Conservation (phyloP, 805 yeast species). For the Pichia nakasei region DNA sequence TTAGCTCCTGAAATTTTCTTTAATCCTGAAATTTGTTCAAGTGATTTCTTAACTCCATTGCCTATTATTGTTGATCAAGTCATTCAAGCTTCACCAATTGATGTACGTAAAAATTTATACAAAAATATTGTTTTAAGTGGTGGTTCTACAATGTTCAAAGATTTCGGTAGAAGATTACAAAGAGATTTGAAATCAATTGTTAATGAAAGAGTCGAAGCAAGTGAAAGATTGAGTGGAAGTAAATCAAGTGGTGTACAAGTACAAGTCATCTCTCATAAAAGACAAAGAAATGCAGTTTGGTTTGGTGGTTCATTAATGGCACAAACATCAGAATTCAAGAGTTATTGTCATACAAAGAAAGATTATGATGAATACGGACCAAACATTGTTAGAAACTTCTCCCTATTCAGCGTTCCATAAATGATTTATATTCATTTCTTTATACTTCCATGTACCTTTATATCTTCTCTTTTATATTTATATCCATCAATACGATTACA, state of each 20-base stretch:
- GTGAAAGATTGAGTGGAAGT: slow-evolving; percentile 67
- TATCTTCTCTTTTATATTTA: neutral
- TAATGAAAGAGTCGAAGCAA: slow-evolving; percentile 74
- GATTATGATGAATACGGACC: slow-evolving; percentile 99
- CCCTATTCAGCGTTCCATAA: slow-evolving; percentile 83
- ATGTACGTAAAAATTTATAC: slow-evolving; percentile 93
- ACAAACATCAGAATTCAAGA: slow-evolving; percentile 92
- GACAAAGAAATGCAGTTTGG: slow-evolving; percentile 99
- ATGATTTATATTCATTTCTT: neutral
- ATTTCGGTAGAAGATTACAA: slow-evolving; percentile 94
- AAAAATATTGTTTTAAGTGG: slow-evolving; percentile 94
- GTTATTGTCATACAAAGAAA: slow-evolving; percentile 93
- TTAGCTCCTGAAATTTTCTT: slow-evolving; percentile 99
- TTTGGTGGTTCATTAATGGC: slow-evolving; percentile 97
- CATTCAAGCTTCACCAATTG: slow-evolving; percentile 92
- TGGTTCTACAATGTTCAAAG: slow-evolving; percentile 98
- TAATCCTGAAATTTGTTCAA: slow-evolving; percentile 93
- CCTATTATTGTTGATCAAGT: slow-evolving; percentile 95
- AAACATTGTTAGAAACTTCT: slow-evolving; percentile 92
- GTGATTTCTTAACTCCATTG: slow-evolving; percentile 91
- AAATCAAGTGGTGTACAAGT: slow-evolving; percentile 93
- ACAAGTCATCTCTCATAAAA: slow-evolving; percentile 92
- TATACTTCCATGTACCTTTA: neutral
- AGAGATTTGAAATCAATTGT: slow-evolving; percentile 86
- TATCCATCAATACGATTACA: neutral